Evolutionary conservation across 2,329 filamentous ascomycete genomes (phyloP).

Genomic region (Talaromyces sp.): DNA sequence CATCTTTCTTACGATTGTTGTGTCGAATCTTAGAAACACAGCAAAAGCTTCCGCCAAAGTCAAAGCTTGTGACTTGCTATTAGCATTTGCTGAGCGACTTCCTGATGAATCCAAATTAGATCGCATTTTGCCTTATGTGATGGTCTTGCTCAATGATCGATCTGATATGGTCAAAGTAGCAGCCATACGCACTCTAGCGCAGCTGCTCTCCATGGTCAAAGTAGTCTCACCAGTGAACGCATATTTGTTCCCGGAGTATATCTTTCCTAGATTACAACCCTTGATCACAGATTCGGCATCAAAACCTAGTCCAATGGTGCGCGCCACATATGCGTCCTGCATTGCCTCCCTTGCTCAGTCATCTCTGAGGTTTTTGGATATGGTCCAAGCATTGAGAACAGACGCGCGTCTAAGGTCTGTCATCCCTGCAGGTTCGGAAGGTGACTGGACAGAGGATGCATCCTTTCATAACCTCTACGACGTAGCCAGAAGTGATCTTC

Average conservation of each 20-base stretch:
- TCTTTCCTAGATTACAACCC: conserved; percentile 54
- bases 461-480: conserved; percentile 83
- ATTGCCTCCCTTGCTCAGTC: conserved; percentile 83
- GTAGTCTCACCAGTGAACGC: conserved; percentile 75
- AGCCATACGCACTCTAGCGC: conserved; percentile 79
- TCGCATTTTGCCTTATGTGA: conserved; percentile 83
- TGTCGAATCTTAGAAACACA: conserved; percentile 83
- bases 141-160: conserved; percentile 74
- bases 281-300: conserved; percentile 51
- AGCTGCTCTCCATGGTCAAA: conserved; percentile 78
- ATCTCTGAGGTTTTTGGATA: conserved; percentile 78
- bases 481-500: conserved; percentile 73
- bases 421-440: conserved; percentile 70
- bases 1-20: conserved; percentile 84
- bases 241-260: conserved; percentile 63
- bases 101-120: conserved; percentile 96
- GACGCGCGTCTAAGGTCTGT: conserved; percentile 74
- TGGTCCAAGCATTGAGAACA: conserved; percentile 80
- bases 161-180: conserved; percentile 80
- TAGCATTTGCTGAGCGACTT: conserved; percentile 84
- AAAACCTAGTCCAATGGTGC: conserved; percentile 64
- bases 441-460: conserved; percentile 61
- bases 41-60: conserved; percentile 82
- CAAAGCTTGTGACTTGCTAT: conserved; percentile 81
- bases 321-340: conserved; percentile 89